Percentiles rank a stretch among this genome's conserved stretches.
phyloP scores from a whole-genome alignment of 1,139 yeast genomes.

The Candida glucosophila region DNA sequence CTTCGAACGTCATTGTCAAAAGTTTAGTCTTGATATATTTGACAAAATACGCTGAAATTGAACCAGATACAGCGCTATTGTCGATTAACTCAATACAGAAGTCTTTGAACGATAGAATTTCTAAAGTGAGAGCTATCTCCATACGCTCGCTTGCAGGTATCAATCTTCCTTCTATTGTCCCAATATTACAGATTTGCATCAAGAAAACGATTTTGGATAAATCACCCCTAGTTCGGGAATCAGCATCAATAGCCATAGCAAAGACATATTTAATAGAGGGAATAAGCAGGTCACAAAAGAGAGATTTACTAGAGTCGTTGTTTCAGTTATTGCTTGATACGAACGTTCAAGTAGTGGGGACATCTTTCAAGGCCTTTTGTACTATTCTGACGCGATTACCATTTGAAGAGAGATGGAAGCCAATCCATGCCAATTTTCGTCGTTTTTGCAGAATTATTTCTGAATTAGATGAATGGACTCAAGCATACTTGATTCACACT shows the following conservation, averaged over 20 bases:
- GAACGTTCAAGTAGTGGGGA: constrained; percentile 57
- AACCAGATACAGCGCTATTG: constrained; percentile 81
- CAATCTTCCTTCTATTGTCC: constrained; percentile 68
- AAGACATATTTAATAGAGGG: constrained; percentile 67
- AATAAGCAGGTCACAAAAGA: constrained; percentile 7
- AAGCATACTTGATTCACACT: constrained; percentile 49
- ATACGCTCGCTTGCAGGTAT: constrained; percentile 77
- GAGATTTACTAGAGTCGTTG: constrained; percentile 43
- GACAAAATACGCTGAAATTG: constrained; percentile 69
- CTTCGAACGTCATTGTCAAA: constrained; percentile 58
- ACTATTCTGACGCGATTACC: constrained; percentile 25
- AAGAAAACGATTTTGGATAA: constrained; percentile 64
- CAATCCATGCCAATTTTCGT: constrained; percentile 66
- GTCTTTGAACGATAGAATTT: constrained; percentile 60
- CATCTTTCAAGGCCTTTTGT: constrained; percentile 54
- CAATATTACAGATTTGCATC: constrained; percentile 68
- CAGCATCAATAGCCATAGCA: constrained; percentile 71
- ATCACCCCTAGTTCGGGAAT: constrained; percentile 69
- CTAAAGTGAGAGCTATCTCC: constrained; percentile 63
- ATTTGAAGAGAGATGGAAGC: constrained; percentile 43
- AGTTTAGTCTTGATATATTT: constrained; percentile 75
- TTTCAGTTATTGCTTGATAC: constrained; percentile 52
- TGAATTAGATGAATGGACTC: constrained; percentile 74
- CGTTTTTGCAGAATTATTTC: constrained; percentile 46
- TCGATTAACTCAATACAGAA: constrained; percentile 91